Percentiles rank a stretch among this genome's conserved stretches.
phyloP scores from a whole-genome alignment of 257 asterid species.

The Solanum chmielewskii region DNA sequence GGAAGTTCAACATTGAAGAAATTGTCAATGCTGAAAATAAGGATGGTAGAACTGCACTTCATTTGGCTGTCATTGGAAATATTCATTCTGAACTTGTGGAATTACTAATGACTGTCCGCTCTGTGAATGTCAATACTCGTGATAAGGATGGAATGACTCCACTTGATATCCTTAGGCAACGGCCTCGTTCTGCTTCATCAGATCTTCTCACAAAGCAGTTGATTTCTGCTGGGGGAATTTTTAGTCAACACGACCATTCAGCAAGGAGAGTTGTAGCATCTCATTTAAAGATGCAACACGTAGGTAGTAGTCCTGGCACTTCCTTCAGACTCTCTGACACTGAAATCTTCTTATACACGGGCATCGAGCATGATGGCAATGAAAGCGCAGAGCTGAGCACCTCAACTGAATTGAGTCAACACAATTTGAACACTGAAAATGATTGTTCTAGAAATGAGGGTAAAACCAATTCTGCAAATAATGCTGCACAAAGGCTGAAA shows the following conservation, averaged over 20 bases:
- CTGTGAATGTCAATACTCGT: slow-evolving; percentile 55
- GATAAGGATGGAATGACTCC: slow-evolving; percentile 69
- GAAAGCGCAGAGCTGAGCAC: slow-evolving; percentile 19
- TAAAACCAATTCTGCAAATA: slow-evolving; percentile 20
- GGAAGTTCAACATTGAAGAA: slow-evolving; percentile 31
- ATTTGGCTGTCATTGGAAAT: slow-evolving; percentile 64
- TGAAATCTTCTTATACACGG: slow-evolving; percentile 61
- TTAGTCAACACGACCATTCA: slow-evolving; percentile 51
- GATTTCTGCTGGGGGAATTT: slow-evolving; percentile 78
- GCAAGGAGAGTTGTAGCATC: slow-evolving; percentile 67
- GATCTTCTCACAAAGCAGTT: slow-evolving; percentile 56
- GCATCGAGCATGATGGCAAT: slow-evolving; percentile 42
- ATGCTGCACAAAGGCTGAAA: slow-evolving; percentile 42
- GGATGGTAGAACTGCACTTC: slow-evolving; percentile 71
- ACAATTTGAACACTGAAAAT: slow-evolving; percentile 9
- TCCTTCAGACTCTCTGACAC: slow-evolving; percentile 71
- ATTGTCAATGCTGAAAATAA: slow-evolving; percentile 43
- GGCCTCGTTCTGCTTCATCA: slow-evolving; percentile 57
- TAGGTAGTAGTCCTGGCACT: slow-evolving; percentile 78
- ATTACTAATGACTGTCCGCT: slow-evolving; percentile 50
- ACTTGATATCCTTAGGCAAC: slow-evolving; percentile 60
- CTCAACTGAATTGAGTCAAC: slow-evolving; percentile 32
- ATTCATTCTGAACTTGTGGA: slow-evolving; percentile 72
- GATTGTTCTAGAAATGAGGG: slow-evolving; percentile 7
- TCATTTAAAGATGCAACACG: slow-evolving; percentile 55